Evolutionary conservation across 169 alveolate species (phyloP).

Genomic region (Cryptosporidium baileyi): DNA sequence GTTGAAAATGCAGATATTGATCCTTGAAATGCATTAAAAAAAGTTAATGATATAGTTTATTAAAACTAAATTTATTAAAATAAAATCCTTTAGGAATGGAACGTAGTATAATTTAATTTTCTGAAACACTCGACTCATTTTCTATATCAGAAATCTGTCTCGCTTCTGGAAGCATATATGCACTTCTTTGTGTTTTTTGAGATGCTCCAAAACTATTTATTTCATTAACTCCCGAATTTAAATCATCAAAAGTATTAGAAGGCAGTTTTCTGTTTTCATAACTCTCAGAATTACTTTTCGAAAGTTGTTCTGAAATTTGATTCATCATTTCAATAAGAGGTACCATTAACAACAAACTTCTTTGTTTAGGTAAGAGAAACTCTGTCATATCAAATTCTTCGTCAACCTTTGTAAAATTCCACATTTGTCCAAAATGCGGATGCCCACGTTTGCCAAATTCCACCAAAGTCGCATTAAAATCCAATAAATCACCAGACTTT

Average conservation of each 20-base stretch:
- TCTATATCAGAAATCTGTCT: neutral
- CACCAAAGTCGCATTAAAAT: constrained; percentile 62
- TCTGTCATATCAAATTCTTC: constrained; percentile 17
- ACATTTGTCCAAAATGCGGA: constrained; percentile 70
- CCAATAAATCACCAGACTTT: constrained; percentile 49
- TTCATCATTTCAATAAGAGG: constrained; percentile 68
- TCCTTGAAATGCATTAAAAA: too few species aligned
- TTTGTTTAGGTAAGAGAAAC: constrained; percentile 27
- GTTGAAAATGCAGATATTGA: too few species aligned
- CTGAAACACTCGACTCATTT: neutral
- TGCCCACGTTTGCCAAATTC: constrained; percentile 69
- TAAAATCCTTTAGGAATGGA: too few species aligned
- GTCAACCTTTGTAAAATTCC: constrained; percentile 64
- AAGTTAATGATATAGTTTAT: too few species aligned
- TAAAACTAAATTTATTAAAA: too few species aligned
- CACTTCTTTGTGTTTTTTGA: neutral
- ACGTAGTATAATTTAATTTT: too few species aligned
- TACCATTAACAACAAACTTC: constrained; percentile 29
- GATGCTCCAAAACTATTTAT: neutral
- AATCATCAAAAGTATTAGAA: too few species aligned
- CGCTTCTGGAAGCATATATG: constrained; percentile 12
- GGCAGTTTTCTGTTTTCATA: too few species aligned
- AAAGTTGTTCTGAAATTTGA: constrained; percentile 46
- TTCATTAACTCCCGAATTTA: neutral
- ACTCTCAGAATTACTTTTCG: too few species aligned